Percentiles rank a stretch among this genome's conserved stretches.
phyloP scores from a whole-genome alignment of 345 rosid genomes.

The Eucalyptus leucophloia region DNA sequence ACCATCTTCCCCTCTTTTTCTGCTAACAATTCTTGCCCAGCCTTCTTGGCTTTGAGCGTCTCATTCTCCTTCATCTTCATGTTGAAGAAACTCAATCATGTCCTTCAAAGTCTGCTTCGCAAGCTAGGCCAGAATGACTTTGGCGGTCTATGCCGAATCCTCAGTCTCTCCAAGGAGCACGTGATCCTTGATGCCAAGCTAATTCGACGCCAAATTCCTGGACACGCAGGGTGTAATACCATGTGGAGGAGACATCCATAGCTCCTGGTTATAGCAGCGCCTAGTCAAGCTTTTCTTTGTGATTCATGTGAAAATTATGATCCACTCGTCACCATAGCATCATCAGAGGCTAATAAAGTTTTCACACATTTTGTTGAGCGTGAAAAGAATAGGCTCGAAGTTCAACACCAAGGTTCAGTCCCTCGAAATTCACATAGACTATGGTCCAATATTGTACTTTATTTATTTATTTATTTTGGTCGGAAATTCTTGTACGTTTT shows the following conservation, averaged over 20 bases:
- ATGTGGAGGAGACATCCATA: not conserved
- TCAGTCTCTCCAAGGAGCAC: not conserved
- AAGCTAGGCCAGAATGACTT: not conserved
- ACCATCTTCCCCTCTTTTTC: not conserved
- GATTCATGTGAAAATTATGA: not conserved
- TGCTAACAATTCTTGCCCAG: not conserved
- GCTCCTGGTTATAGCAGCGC: not conserved
- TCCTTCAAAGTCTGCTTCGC: not conserved
- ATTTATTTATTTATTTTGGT: not conserved
- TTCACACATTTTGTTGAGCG: not conserved
- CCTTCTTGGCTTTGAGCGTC: not conserved
- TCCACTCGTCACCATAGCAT: not conserved
- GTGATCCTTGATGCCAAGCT: not conserved
- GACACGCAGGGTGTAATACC: not conserved
- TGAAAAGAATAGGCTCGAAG: not conserved
- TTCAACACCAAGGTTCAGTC: not conserved
- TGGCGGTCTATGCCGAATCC: not conserved
- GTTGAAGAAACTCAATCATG: not conserved
- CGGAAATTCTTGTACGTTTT: not conserved
- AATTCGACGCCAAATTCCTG: not conserved
- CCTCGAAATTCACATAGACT: not conserved
- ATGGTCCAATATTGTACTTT: not conserved
- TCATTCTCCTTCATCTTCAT: not conserved
- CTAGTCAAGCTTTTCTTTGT: not conserved
- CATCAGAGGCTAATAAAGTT: not conserved